Conservation (phyloP, 257 asterid species). For the Nyctanthes arbortristis region DNA sequence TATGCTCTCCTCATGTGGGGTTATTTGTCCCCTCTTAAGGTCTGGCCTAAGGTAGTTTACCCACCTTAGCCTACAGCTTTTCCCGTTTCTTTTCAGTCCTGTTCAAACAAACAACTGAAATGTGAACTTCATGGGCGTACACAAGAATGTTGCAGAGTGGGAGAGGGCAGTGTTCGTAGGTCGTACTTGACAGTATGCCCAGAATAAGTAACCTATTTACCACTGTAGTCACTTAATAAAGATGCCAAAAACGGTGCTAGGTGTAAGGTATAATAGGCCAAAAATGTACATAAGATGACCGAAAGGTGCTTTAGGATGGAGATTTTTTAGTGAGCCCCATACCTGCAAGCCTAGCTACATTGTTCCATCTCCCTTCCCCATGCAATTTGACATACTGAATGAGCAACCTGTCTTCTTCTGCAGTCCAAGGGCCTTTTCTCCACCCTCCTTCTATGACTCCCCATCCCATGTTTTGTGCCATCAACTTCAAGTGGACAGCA, state of each 20-base stretch:
- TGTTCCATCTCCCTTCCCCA: conserved; percentile 97
- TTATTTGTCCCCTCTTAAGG: conserved; percentile 82
- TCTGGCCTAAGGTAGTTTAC: conserved; percentile 95
- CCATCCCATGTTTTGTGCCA: conserved; percentile 55
- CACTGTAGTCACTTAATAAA: too few species aligned
- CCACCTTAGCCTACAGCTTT: conserved; percentile 94
- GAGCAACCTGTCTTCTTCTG: conserved; percentile 77
- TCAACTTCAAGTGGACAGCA: conserved; percentile 46
- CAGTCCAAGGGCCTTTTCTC: conserved; percentile 97
- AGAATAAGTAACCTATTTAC: too few species aligned
- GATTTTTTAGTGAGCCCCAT: neutral
- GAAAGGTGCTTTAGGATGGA: neutral
- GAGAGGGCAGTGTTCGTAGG: too few species aligned
- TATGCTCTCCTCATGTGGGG: conserved; percentile 75
- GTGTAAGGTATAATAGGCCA: neutral
- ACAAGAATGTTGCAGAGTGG: too few species aligned
- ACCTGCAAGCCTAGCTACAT: conserved; percentile 82
- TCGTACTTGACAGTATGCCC: too few species aligned
- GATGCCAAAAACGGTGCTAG: neutral
- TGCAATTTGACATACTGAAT: conserved; percentile 73
- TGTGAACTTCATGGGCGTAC: too few species aligned
- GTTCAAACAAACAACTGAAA: neutral
- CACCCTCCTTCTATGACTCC: conserved; percentile 61
- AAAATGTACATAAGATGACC: neutral
- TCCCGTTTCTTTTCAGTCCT: conserved; percentile 92